Conservation (phyloP, 2,329 filamentous ascomycete genomes). For the Fusarium sp. region DNA sequence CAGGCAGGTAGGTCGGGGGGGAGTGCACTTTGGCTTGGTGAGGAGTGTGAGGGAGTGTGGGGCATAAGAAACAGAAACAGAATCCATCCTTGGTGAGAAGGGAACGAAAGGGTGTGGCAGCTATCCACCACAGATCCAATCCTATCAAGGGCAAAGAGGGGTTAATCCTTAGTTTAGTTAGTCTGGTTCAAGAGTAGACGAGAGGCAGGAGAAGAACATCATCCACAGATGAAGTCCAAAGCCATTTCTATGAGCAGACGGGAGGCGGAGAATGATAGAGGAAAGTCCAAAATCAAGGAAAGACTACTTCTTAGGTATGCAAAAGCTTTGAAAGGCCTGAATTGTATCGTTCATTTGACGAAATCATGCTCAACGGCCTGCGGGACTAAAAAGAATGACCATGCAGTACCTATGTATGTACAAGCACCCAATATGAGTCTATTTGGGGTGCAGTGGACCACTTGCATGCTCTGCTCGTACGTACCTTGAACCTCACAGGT, state of each 20-base stretch:
- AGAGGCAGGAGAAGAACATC: slow-evolving; percentile 11
- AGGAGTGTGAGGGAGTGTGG: slow-evolving; percentile 2
- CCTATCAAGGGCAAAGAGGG: slow-evolving; percentile 22
- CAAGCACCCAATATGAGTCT: slow-evolving; percentile 1
- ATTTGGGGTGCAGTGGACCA: slow-evolving; percentile 1
- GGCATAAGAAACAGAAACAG: neutral
- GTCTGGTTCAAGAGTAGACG: neutral
- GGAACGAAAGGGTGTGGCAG: slow-evolving; percentile 23
- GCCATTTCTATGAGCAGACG: neutral
- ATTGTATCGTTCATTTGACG: neutral
- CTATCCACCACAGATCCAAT: slow-evolving; percentile 10
- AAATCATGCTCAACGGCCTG: neutral
- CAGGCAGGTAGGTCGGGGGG: slow-evolving; percentile 33
- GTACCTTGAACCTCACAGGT: neutral
- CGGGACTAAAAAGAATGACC: neutral
- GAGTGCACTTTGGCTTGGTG: slow-evolving; percentile 15
- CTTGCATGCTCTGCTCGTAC: neutral
- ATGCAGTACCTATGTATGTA: slow-evolving; percentile 6
- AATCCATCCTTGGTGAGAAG: slow-evolving; percentile 13
- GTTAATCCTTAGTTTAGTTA: slow-evolving; percentile 7
- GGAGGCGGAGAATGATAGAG: neutral
- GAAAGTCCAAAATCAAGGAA: neutral
- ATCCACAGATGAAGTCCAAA: neutral
- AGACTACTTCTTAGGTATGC: neutral
- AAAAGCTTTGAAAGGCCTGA: neutral